Conservation (phyloP, 331 rosid species). For the Acacia pycnantha region DNA sequence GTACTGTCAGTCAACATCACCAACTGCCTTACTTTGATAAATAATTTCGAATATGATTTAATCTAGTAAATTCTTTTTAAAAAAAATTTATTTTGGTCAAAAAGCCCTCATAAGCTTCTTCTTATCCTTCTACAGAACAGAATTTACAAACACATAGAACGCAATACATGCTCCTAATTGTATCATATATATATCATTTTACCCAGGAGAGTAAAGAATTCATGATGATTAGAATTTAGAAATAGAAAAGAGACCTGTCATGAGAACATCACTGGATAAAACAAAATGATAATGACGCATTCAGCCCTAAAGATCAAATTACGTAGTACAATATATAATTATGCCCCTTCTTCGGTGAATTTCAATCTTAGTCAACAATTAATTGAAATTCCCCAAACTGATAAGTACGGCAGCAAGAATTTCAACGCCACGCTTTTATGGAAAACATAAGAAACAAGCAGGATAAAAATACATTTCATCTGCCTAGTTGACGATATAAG, state of each 20-base stretch:
- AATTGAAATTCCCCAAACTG: background rate
- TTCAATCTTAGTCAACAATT: slow-evolving; percentile 5
- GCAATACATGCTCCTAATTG: background rate
- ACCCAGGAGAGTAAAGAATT: background rate
- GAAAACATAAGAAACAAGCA: background rate
- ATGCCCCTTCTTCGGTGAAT: background rate
- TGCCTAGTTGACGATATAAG: background rate
- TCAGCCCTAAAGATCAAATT: background rate
- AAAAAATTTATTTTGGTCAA: too few relatives aligned
- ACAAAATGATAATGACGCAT: background rate
- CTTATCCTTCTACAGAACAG: background rate
- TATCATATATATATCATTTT: background rate
- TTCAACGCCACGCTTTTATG: background rate
- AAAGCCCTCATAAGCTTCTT: background rate
- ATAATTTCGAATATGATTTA: too few relatives aligned
- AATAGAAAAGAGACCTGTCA: background rate
- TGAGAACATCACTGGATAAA: background rate
- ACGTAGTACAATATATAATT: background rate
- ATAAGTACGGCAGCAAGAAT: background rate
- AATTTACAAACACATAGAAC: background rate
- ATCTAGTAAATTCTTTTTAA: too few relatives aligned
- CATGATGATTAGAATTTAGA: background rate
- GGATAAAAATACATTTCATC: background rate
- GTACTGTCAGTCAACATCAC: too few relatives aligned
- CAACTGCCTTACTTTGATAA: too few relatives aligned